Base-by-base conservation (phyloP, 2,329 filamentous ascomycete genomes). In the Paraphaeosphaeria minitans region DNA sequence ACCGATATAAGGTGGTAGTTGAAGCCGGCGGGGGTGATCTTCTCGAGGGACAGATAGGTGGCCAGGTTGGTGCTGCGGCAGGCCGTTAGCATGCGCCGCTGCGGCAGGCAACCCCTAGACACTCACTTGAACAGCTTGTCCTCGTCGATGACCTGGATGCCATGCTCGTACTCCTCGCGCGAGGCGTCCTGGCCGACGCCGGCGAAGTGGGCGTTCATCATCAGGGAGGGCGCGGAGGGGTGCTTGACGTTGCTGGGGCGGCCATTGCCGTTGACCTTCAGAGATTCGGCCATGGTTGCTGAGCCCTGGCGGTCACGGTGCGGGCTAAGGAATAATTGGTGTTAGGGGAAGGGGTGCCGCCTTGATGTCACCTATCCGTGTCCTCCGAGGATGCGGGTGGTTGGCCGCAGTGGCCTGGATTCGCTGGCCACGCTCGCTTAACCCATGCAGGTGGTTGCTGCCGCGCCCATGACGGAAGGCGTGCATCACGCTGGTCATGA, bases 1-100 rank as follows among this genome's bases (percentile, higher is more conserved):
- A 99, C 95, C 72, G 94, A 97, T 75, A 99, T 97, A 74, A 99
- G 87, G 79, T 99, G 95, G 81, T 99, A 99, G 82, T 98, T 97
- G 86, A 99, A 99, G 74, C 95, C 95, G 63, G 93, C 88, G 61
- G 91, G 88, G 67, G 92, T 90, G 68, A 97, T 88, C 72, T 90
- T 84, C 76, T 93, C 91, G 65, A 88, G 81, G 66, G 86, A 85
- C 67, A 99, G 87, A 78, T 99, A 99, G 59, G 88, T 86, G 71
- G 88, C 89, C 71, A 99, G 82, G 71, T 91, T 87, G 58, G 86
- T 79, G 79, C 92, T 97, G 72, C 53, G 61, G 60, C 54, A 64
- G 58, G 59, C 39, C 29, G 59, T 75, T 59, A 76, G 69, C 66
- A 60, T 22, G 13, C 51, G 45, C 43, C 55, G 45, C 14, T 19